Base-by-base conservation (phyloP, 1,284 basidiomycete species). In the Ceratobasidium sp. region DNA sequence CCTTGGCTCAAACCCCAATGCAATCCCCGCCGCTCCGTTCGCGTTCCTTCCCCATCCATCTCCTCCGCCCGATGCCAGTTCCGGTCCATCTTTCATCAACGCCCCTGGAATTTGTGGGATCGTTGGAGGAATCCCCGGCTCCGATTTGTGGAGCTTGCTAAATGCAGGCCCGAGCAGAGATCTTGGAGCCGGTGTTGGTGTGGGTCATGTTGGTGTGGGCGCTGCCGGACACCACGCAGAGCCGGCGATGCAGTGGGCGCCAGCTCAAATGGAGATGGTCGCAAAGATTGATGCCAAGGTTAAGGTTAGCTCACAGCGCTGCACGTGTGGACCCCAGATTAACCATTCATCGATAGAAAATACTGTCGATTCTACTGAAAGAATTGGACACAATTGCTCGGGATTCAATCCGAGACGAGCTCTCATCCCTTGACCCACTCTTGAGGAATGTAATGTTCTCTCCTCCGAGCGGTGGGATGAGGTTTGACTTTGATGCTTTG, bases 301-400 rank as follows among this genome's bases (percentile, higher is more conserved):
- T 76, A 95, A 92, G 84, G 92, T 92, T 58, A 56, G 54, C 6
- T 1, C n/a, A 85, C 79, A 18, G n/a, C 53, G 33, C 66, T 3
- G 33, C 61, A 18, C 40, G 21, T 12, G 25, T 8, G 21, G 33
- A 73, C 46, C 61, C 46, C 51, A 28, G 28, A 53, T 36, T 66
- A 25, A 64, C 25, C 3, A 28, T 14, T 59, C 61, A 64, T 51
- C 23, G 30, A 30, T 78, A 94, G 92, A 95, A 94, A 88, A 87
- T 94, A 75, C 89, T 88, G 28, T 84, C 86, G 12, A 81, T 81
- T 33, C 80, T 95, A 9, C 81, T 93, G 74, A 94, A 94, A 80
- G 93, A 95, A 75, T 85, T 95, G 16, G 93, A 95, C 79, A 83
- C 85, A 48, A 86, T 92, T 72, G 92, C 93, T 44, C 84, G 92